Evolutionary conservation across 345 rosid genomes (phyloP).

Genomic region (Erodium maritimum): DNA sequence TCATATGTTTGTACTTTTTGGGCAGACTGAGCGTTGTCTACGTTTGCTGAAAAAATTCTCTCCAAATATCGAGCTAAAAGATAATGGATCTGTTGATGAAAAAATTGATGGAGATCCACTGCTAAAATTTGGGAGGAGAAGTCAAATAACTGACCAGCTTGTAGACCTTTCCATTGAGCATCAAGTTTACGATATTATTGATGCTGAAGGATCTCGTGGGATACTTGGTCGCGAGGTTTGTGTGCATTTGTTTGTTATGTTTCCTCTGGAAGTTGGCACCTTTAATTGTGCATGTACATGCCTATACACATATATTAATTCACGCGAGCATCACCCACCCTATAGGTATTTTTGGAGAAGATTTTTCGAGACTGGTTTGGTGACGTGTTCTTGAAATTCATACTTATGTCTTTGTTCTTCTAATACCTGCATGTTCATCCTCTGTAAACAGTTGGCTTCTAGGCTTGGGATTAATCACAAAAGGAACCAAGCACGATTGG

Average conservation of each 20-base stretch:
- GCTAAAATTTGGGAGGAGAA: conserved; percentile 61
- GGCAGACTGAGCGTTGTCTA: conserved; percentile 13
- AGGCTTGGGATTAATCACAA: conserved; percentile 83
- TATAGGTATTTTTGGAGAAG: neutral
- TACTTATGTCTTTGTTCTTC: too few relatives aligned
- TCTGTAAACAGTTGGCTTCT: conserved; percentile 48
- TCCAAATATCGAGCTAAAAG: conserved; percentile 4
- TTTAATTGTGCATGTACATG: neutral
- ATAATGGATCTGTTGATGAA: conserved; percentile 19
- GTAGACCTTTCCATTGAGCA: conserved; percentile 71
- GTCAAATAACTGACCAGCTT: conserved; percentile 48
- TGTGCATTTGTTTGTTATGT: conserved; percentile 7
- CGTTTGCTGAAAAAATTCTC: conserved; percentile 11
- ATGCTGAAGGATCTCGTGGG: conserved; percentile 66
- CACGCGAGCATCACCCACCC: neutral
- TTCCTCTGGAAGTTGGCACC: neutral
- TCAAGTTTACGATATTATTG: conserved; percentile 81
- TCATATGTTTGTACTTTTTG: neutral
- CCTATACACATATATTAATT: too few relatives aligned
- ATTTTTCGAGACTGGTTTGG: neutral
- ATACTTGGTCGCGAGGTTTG: conserved; percentile 60
- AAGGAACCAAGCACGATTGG: conserved; percentile 54
- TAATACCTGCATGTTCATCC: neutral
- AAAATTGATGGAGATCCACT: conserved; percentile 23
- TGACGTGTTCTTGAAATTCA: neutral